phyloP scores from a whole-genome alignment of 768 basidiomycete genomes.

The Tricholomella constricta region DNA sequence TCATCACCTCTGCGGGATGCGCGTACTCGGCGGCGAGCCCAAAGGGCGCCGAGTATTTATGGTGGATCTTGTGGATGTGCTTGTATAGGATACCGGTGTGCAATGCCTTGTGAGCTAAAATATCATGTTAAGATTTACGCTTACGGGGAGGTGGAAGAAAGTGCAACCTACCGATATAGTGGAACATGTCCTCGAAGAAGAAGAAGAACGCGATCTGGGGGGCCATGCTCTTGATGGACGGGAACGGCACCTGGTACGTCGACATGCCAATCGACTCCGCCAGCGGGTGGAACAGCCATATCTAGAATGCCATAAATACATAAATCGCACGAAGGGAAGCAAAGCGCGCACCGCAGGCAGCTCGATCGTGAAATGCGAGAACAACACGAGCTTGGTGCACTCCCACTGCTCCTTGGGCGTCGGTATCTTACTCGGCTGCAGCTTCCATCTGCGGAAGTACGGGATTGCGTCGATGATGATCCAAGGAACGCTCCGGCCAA shows the following conservation, averaged over 20 bases:
- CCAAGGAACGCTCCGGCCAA: slow-evolving; percentile 94
- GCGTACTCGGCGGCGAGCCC: slow-evolving; percentile 98
- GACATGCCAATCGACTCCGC: slow-evolving; percentile 87
- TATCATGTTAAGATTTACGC: too few species aligned
- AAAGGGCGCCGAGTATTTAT: slow-evolving; percentile 96
- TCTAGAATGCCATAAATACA: slow-evolving; percentile 37
- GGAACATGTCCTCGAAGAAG: slow-evolving; percentile 94
- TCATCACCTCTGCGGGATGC: slow-evolving; percentile 94
- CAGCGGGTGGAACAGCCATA: slow-evolving; percentile 90
- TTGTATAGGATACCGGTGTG: slow-evolving; percentile 86
- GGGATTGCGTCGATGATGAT: slow-evolving; percentile 93
- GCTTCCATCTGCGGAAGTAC: slow-evolving; percentile 92
- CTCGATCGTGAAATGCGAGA: slow-evolving; percentile 96
- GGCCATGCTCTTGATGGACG: slow-evolving; percentile 64
- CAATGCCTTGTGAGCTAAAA: slow-evolving; percentile 87
- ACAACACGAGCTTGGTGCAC: slow-evolving; percentile 91
- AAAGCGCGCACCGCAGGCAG: slow-evolving; percentile 71
- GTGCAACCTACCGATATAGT: slow-evolving; percentile 75
- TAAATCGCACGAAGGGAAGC: background rate
- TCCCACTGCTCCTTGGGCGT: slow-evolving; percentile 87
- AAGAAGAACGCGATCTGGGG: slow-evolving; percentile 89
- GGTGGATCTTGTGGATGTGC: slow-evolving; percentile 95
- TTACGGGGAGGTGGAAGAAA: too few species aligned
- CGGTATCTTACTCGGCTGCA: slow-evolving; percentile 86
- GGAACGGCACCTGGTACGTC: slow-evolving; percentile 94